A percentile compares a stretch with the other conserved stretches of the same genome.
Evolutionary conservation across 2,329 filamentous ascomycete genomes (phyloP).

Genomic region (Cryphonectria carpinicola): DNA sequence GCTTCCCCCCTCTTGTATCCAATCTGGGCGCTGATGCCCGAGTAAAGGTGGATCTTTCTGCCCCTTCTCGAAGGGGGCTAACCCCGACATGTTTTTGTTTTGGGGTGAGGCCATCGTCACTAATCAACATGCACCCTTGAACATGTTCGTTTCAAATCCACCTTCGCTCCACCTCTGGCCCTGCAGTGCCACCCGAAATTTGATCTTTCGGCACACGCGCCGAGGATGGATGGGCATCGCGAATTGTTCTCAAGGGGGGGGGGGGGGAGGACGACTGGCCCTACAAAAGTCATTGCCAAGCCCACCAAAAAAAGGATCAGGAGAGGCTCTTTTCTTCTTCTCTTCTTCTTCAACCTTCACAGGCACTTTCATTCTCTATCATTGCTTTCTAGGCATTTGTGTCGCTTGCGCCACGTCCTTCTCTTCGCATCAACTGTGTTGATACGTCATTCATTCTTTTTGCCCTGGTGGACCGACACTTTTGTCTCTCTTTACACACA

Average conservation of each 20-base stretch:
- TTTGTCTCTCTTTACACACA: slow-evolving; percentile 10
- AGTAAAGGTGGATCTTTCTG: not conserved
- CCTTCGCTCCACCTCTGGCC: slow-evolving; percentile 12
- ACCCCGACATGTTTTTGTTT: too few relatives aligned
- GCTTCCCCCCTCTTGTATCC: not conserved
- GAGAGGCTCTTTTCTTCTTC: not conserved
- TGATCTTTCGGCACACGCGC: slow-evolving; percentile 9
- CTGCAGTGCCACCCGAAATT: slow-evolving; percentile 22
- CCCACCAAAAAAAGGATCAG: slow-evolving; percentile 7
- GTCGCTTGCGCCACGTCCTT: slow-evolving; percentile 26
- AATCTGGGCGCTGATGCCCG: not conserved
- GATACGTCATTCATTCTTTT: slow-evolving; percentile 27
- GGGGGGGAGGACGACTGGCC: not conserved
- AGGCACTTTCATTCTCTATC: slow-evolving; percentile 21
- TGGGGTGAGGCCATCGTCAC: slow-evolving; percentile 1
- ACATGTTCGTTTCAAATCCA: slow-evolving; percentile 19
- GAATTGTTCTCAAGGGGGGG: not conserved
- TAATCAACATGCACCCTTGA: not conserved
- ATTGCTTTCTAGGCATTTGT: slow-evolving; percentile 12
- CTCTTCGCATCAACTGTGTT: slow-evolving; percentile 25
- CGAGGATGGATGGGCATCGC: slow-evolving; percentile 12
- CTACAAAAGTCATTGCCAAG: slow-evolving; percentile 19
- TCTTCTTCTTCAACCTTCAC: slow-evolving; percentile 19
- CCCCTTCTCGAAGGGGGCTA: not conserved
- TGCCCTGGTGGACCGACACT: slow-evolving; percentile 22